These are phyloP conservation scores for Zymoseptoria tritici DNA, from an alignment of 2,329 filamentous ascomycete species.

Conservation along the genomic window DNA sequence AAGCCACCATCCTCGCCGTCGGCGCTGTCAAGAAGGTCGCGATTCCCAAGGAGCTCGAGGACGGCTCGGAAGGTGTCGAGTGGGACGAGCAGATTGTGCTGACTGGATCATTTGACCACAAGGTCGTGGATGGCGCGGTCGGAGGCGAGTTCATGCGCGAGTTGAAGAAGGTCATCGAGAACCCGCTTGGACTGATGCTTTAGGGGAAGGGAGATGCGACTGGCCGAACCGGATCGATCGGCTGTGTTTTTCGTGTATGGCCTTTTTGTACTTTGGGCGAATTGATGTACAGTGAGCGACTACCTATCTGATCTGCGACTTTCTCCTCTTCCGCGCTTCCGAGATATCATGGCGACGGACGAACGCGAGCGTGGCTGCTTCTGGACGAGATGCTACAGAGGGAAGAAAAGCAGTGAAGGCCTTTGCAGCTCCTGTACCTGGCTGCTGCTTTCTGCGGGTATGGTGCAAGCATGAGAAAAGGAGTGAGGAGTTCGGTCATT, in stretches of 20 bases:
- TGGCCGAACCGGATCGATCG: neutral
- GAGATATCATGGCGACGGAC: neutral
- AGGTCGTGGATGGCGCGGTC: constrained; percentile 93
- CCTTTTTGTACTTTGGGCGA: neutral
- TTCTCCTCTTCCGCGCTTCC: neutral
- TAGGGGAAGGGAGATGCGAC: constrained; percentile 39
- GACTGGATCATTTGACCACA: constrained; percentile 96
- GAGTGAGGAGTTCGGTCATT: neutral
- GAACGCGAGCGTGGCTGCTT: neutral
- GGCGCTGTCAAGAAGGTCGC: constrained; percentile 95
- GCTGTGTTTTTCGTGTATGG: neutral
- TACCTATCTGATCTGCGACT: neutral
- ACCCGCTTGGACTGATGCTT: constrained; percentile 88
- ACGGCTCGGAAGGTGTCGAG: constrained; percentile 64
- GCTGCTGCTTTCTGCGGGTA: too few species aligned
- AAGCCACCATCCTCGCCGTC: constrained; percentile 89
- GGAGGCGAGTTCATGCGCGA: constrained; percentile 95
- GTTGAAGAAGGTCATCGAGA: constrained; percentile 96
- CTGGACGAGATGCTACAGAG: neutral
- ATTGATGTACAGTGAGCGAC: constrained; percentile 17
- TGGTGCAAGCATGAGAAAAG: neutral
- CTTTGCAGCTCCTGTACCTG: too few species aligned
- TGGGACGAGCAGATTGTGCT: constrained; percentile 98
- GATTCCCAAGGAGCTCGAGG: constrained; percentile 74
- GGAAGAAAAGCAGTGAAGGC: neutral